These are phyloP conservation scores for Yarrowia sp. DNA, from an alignment of 805 yeast species.

Conservation along the genomic window DNA sequence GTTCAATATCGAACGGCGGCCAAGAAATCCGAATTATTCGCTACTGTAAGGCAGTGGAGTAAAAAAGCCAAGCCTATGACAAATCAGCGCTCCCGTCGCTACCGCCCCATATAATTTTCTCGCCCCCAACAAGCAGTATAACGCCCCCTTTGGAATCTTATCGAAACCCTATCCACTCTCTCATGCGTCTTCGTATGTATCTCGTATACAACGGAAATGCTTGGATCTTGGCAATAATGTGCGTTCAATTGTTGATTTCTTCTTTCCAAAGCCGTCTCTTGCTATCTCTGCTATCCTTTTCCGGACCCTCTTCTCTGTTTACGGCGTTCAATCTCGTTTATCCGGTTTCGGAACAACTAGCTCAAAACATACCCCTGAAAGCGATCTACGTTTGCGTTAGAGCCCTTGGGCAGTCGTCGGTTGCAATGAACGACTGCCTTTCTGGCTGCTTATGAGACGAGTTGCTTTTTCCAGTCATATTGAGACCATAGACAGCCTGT, in stretches of 20 bases:
- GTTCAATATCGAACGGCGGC: no score
- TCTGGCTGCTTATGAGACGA: not conserved
- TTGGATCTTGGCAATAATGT: no score
- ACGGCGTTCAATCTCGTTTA: not conserved
- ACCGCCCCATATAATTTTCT: no score
- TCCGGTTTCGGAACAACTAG: slow-evolving; percentile 14
- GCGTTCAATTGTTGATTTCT: no score
- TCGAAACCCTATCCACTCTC: slow-evolving; percentile 10
- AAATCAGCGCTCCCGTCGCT: no score
- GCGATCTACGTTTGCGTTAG: slow-evolving; percentile 7
- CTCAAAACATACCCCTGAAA: slow-evolving; percentile 19
- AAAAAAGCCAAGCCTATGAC: no score
- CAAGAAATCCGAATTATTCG: no score
- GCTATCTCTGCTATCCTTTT: not conserved
- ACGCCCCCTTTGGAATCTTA: not conserved
- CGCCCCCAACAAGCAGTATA: no score
- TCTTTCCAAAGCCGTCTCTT: no score
- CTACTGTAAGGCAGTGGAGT: no score
- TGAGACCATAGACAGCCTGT: not conserved
- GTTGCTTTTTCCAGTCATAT: not conserved
- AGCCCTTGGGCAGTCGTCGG: not conserved
- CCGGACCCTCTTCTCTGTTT: not conserved
- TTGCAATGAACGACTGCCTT: not conserved
- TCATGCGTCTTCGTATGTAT: slow-evolving; percentile 17
- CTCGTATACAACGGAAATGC: slow-evolving; percentile 14